Percentiles rank a stretch among this genome's conserved stretches.
Conservation (phyloP, 352 stramenopile genomes). For the Sclerospora graminicola region DNA sequence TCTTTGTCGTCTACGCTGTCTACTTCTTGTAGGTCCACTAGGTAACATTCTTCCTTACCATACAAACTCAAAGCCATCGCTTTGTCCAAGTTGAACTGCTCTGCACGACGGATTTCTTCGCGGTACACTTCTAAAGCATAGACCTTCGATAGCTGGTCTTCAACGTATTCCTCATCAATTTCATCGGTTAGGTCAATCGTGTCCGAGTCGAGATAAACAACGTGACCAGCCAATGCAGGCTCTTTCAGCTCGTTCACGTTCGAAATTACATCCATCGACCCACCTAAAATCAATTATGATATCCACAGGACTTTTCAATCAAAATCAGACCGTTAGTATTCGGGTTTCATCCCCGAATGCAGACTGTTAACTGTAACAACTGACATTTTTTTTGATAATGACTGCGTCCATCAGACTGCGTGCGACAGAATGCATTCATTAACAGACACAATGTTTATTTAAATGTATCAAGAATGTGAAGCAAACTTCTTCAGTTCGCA, state of each 20-base stretch:
- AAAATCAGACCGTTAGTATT: neutral
- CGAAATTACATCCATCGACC: constrained; percentile 20
- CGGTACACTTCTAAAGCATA: constrained; percentile 30
- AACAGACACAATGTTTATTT: no score
- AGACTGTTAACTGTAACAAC: constrained; percentile 2
- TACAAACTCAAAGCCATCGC: constrained; percentile 37
- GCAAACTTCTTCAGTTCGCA: no score
- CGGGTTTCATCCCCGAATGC: neutral
- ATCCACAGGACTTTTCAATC: neutral
- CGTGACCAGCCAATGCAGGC: constrained; percentile 5
- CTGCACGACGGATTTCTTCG: constrained; percentile 24
- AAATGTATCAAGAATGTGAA: no score
- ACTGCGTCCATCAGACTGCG: no score
- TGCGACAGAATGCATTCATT: no score
- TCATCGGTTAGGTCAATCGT: constrained; percentile 13
- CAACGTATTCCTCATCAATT: constrained; percentile 7
- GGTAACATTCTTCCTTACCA: constrained; percentile 22
- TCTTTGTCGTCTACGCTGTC: constrained; percentile 12
- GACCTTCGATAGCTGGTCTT: constrained; percentile 14
- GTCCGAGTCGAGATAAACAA: constrained; percentile 6
- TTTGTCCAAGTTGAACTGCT: constrained; percentile 28
- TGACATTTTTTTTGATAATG: no score
- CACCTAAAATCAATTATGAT: neutral
- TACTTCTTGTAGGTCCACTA: constrained; percentile 14
- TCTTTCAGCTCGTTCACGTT: constrained; percentile 7